Percentiles rank a stretch among this genome's conserved stretches.
Evolutionary conservation across 306 rosid species (phyloP).

Genomic region (Cucumis sativus): Cucumber_9930_V3 NC_026661.2:1703001-1703500

Average conservation of each 20-base stretch:
- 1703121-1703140: background rate
- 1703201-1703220: background rate
- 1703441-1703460: conserved; percentile 84
- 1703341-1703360: conserved; percentile 91
- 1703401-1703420: conserved; percentile 72
- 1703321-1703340: conserved; percentile 80
- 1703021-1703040: background rate
- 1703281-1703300: conserved; percentile 17
- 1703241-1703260: conserved; percentile 5
- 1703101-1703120: background rate
- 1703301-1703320: conserved; percentile 24
- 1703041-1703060: background rate
- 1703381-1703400: conserved; percentile 94
- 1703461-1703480: conserved; percentile 88
- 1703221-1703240: background rate
- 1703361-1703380: conserved; percentile 97
- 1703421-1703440: conserved; percentile 90
- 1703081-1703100: background rate
- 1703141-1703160: background rate
- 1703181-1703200: background rate
- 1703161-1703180: background rate
- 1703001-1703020: background rate
- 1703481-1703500: conserved; percentile 77
- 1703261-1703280: background rate
- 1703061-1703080: background rate